These are phyloP conservation scores for Dictyostelium citrinum DNA, from an alignment of 78 protist genomes.

Conservation along the genomic window DNA sequence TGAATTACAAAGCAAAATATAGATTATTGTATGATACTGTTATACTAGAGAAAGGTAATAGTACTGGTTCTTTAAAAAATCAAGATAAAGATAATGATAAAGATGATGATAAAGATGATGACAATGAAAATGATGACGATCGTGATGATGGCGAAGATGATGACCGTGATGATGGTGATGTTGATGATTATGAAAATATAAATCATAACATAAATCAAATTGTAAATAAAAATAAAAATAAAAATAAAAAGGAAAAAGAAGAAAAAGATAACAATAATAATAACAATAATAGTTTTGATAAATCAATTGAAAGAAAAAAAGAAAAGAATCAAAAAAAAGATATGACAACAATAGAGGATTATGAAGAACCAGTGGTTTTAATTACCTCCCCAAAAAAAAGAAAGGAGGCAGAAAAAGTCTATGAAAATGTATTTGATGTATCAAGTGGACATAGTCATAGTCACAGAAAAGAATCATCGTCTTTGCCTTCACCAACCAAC, in stretches of 20 bases:
- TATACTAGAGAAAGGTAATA: not conserved
- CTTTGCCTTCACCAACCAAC: not conserved
- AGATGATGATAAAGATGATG: not conserved
- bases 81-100: not conserved
- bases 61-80: not conserved
- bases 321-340: not conserved
- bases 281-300: not conserved
- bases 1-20: not conserved
- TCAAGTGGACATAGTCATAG: not conserved
- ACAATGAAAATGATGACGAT: not conserved
- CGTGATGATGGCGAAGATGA: not conserved
- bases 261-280: not conserved
- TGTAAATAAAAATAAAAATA: not conserved
- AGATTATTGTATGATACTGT: slow-evolving; percentile 14
- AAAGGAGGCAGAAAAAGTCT: not conserved
- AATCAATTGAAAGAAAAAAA: not conserved
- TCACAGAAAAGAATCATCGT: not conserved
- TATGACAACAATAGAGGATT: not conserved
- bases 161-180: not conserved
- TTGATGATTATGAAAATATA: not conserved
- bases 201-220: not conserved
- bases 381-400: not conserved
- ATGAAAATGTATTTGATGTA: not conserved
- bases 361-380: not conserved
- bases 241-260: not conserved